phyloP scores from a whole-genome alignment of 345 rosid species.

The Dimocarpus longan region DNA sequence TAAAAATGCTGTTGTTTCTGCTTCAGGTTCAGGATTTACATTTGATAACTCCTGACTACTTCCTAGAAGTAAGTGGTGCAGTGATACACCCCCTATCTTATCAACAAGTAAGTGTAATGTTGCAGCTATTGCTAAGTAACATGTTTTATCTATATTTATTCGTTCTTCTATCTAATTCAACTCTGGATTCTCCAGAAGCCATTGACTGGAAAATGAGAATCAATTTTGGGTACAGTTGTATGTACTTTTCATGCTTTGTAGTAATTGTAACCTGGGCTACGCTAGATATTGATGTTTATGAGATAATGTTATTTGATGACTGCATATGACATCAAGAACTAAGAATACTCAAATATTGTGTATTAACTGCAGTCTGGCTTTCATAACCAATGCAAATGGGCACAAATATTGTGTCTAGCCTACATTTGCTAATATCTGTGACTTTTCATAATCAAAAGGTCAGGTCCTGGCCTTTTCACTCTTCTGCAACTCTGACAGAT shows the following conservation, averaged over 20 bases:
- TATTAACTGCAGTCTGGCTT: background rate
- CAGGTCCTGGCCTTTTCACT: background rate
- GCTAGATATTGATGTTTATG: background rate
- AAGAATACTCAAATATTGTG: background rate
- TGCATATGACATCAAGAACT: background rate
- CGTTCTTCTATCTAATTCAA: background rate
- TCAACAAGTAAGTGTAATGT: constrained; percentile 70
- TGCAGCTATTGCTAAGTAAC: background rate
- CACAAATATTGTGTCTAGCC: background rate
- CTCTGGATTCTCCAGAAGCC: background rate
- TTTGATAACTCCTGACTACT: constrained; percentile 78
- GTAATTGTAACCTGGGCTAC: background rate
- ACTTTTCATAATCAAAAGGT: background rate
- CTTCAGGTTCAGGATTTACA: constrained; percentile 96
- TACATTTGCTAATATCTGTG: background rate
- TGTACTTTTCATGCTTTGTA: background rate
- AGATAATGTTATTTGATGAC: constrained; percentile 4
- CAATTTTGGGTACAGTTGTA: background rate
- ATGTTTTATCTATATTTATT: background rate
- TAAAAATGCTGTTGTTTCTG: constrained; percentile 15
- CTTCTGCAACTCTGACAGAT: background rate
- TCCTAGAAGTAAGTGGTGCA: constrained; percentile 94
- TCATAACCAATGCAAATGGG: background rate
- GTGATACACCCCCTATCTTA: constrained; percentile 92
- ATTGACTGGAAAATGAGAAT: background rate